phyloP scores from a whole-genome alignment of 495 filamentous ascomycete species.

The Penicillium angulare region DNA sequence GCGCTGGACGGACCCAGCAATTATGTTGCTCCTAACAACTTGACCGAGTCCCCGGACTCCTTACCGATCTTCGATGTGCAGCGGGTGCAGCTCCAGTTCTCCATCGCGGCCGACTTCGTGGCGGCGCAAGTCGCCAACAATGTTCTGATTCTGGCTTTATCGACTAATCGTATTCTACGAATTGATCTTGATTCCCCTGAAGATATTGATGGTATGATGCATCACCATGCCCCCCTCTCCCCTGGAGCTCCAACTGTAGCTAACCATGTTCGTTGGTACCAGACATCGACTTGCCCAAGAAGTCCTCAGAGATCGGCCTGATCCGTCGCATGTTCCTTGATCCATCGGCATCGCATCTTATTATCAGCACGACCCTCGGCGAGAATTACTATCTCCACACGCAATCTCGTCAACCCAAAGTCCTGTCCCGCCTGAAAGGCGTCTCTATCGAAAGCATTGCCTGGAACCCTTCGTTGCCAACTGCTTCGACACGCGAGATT shows the following conservation, averaged over 20 bases:
- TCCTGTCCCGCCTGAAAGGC: slow-evolving; percentile 77
- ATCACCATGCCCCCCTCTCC: slow-evolving; percentile 4
- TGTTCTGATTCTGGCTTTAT: slow-evolving; percentile 85
- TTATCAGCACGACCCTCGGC: slow-evolving; percentile 85
- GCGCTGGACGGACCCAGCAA: slow-evolving; percentile 52
- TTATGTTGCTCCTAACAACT: slow-evolving; percentile 53
- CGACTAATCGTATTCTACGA: slow-evolving; percentile 81
- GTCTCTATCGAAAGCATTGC: slow-evolving; percentile 85
- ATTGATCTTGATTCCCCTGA: slow-evolving; percentile 92
- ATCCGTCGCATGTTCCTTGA: slow-evolving; percentile 97
- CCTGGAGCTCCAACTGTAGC: too few species aligned
- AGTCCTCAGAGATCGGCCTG: slow-evolving; percentile 81
- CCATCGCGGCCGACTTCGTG: slow-evolving; percentile 88
- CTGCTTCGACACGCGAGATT: slow-evolving; percentile 93
- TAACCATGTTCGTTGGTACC: slow-evolving; percentile 12
- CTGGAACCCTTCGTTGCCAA: slow-evolving; percentile 97
- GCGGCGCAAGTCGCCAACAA: slow-evolving; percentile 97
- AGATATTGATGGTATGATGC: slow-evolving; percentile 83
- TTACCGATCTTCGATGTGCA: slow-evolving; percentile 92
- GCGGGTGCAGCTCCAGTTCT: slow-evolving; percentile 86
- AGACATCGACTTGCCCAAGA: slow-evolving; percentile 98
- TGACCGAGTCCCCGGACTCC: slow-evolving; percentile 59
- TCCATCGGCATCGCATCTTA: slow-evolving; percentile 89
- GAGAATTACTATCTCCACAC: slow-evolving; percentile 98
- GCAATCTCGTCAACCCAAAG: slow-evolving; percentile 83